Evolutionary conservation across 805 yeast species (phyloP), one percentile per base, ranked within the genome.

Genomic region (Babjeviella inositovora): DNA sequence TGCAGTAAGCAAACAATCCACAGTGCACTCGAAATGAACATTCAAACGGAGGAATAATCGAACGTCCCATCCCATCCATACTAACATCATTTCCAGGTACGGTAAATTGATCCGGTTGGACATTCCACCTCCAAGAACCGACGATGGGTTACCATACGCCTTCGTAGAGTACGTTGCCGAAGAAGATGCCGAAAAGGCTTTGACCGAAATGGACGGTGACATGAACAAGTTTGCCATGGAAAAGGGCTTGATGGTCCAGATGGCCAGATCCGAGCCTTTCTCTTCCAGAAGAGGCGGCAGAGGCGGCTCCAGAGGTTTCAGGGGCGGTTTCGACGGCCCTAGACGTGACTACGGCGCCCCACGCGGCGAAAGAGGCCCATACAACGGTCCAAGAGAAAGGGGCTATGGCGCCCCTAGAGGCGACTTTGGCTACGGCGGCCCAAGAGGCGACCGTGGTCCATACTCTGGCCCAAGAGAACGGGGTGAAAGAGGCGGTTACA

Each of bases 71-170:
- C 19, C 16, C 16, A 15, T 19, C 12, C 14, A 15, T 15, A 17
- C 24, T 20, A 33, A 17, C 18, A 20, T 11, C 21, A 17, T 21
- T 22, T 24, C 35, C 24, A 67, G 74, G 41, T 63, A 35, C 32
- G 79, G 77, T 23, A 58, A 56, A 32, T 48, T 70, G 20, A 63
- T 64, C 23, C 56, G 72, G 44, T 62, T 70, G 24, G 72, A 63
- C 31, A 62, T 70, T 22, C 69, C 75, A 19, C 76, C 76, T 26
- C 71, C 75, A 29, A 60, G 68, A 43, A 53, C 62, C 14, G 60
- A 60, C 26, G 71, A 64, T 32, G 69, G 70, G 19, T 56, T 64
- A 30, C 70, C 68, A 34, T 70, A 55, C 36, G 79, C 75, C 6
- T 70, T 70, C 43, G 76, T 70, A 13, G 74, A 70, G 37, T 70